These are phyloP conservation scores for Termitomyces sp. DNA, from an alignment of 768 basidiomycete species.

Conservation along the genomic window DNA sequence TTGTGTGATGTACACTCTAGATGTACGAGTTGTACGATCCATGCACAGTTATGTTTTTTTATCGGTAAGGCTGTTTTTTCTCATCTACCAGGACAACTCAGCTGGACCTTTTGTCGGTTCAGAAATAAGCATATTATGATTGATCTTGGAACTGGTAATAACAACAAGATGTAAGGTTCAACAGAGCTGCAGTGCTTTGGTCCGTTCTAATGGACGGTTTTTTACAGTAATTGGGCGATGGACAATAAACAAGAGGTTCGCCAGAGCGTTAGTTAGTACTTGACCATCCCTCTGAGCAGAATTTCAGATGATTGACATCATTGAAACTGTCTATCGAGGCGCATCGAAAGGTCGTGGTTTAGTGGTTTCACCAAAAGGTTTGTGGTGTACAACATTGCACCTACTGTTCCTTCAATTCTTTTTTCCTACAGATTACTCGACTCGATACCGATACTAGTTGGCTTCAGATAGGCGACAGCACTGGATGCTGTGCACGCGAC, in stretches of 20 bases:
- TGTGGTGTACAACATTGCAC: neutral
- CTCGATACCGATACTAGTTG: constrained; percentile 6
- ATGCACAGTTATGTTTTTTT: constrained; percentile 98
- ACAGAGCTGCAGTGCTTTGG: neutral
- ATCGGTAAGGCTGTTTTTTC: constrained; percentile 58
- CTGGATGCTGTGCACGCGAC: neutral
- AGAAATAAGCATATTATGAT: constrained; percentile 99
- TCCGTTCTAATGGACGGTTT: constrained; percentile 10
- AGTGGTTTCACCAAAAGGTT: constrained; percentile 95
- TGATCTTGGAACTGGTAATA: constrained; percentile 98
- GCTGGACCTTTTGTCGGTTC: constrained; percentile 13
- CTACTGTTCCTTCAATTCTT: neutral
- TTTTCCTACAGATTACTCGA: neutral
- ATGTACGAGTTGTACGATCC: constrained; percentile 99
- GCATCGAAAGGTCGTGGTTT: constrained; percentile 98
- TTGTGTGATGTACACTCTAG: constrained; percentile 35
- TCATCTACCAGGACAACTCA: neutral
- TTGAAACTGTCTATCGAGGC: constrained; percentile 97
- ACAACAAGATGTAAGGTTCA: constrained; percentile 92
- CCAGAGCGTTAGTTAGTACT: neutral
- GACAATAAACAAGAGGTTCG: constrained; percentile 96
- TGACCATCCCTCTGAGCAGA: neutral
- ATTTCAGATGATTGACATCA: constrained; percentile 87
- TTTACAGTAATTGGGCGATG: constrained; percentile 93
- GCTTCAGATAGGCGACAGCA: neutral